phyloP scores from a whole-genome alignment of 2,329 filamentous ascomycete species.

The Alternaria triticina region DNA sequence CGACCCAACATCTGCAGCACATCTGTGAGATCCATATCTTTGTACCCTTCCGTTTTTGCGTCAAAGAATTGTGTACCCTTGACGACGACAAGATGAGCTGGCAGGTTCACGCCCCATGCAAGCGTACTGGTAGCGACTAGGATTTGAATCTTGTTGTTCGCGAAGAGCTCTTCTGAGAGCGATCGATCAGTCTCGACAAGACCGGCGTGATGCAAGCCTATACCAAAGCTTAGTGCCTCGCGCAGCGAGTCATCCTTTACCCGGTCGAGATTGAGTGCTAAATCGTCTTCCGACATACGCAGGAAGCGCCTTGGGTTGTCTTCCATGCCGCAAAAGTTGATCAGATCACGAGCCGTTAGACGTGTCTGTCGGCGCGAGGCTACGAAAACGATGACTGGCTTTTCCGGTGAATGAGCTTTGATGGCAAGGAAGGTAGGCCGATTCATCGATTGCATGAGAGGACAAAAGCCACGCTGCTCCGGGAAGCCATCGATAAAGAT shows the following conservation, averaged over 20 bases:
- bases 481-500: conserved; percentile 98
- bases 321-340: conserved; percentile 98
- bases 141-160: conserved; percentile 98
- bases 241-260: conserved; percentile 93
- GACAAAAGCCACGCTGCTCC: conserved; percentile 92
- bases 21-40: conserved; percentile 98
- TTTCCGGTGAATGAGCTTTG: conserved; percentile 93
- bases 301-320: conserved; percentile 95
- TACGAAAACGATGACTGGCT: conserved; percentile 98
- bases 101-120: conserved; percentile 97
- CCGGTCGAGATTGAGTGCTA: conserved; percentile 82
- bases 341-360: conserved; percentile 92
- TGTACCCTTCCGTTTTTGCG: conserved; percentile 96
- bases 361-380: conserved; percentile 94
- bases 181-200: conserved; percentile 93
- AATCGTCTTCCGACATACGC: conserved; percentile 91
- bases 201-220: conserved; percentile 95
- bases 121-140: conserved; percentile 94
- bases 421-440: conserved; percentile 94
- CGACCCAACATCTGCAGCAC: conserved; percentile 97
- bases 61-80: conserved; percentile 99
- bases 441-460: conserved; percentile 99
- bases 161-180: conserved; percentile 89
- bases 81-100: conserved; percentile 94
- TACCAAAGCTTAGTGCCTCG: conserved; percentile 96